These are phyloP conservation scores for Physcia stellaris DNA, from an alignment of 495 filamentous ascomycete genomes.

Conservation along the genomic window DNA sequence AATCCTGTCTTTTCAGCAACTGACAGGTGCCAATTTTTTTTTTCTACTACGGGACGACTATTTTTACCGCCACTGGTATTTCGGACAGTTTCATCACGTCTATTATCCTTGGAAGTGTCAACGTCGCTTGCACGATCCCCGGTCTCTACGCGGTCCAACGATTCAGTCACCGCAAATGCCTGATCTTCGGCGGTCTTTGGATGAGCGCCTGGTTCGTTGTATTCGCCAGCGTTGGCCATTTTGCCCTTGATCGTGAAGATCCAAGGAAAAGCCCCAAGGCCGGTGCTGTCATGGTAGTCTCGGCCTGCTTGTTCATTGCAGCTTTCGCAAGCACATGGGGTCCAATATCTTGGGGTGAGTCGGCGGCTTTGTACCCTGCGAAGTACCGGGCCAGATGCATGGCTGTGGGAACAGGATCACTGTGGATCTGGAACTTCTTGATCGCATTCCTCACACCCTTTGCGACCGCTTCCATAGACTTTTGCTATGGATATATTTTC, in stretches of 20 bases:
- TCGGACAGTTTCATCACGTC: conserved; percentile 55
- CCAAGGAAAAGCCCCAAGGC: conserved; percentile 35
- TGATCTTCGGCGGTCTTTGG: conserved; percentile 54
- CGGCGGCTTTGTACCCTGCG: conserved; percentile 63
- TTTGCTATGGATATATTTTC: conserved; percentile 69
- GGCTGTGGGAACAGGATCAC: conserved; percentile 64
- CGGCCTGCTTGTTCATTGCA: conserved; percentile 59
- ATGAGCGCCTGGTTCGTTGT: conserved; percentile 63
- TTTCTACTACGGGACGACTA: conserved; percentile 67
- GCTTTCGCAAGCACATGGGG: conserved; percentile 61
- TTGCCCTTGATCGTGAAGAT: conserved; percentile 44
- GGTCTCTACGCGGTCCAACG: conserved; percentile 61
- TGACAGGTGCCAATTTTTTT: conserved; percentile 61
- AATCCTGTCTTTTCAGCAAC: conserved; percentile 59
- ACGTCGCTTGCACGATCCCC: conserved; percentile 58
- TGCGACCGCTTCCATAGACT: conserved; percentile 54
- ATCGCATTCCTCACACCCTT: conserved; percentile 77
- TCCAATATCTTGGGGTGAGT: conserved; percentile 75
- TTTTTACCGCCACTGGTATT: conserved; percentile 57
- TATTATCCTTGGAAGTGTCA: conserved; percentile 63
- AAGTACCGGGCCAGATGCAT: conserved; percentile 63
- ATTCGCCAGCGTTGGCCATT: conserved; percentile 58
- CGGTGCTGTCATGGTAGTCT: conserved; percentile 61
- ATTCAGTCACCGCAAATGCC: conserved; percentile 50
- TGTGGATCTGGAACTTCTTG: conserved; percentile 88